These are phyloP conservation scores for Tulasnella sp. DNA, from an alignment of 768 basidiomycete genomes.

Conservation along the genomic window DNA sequence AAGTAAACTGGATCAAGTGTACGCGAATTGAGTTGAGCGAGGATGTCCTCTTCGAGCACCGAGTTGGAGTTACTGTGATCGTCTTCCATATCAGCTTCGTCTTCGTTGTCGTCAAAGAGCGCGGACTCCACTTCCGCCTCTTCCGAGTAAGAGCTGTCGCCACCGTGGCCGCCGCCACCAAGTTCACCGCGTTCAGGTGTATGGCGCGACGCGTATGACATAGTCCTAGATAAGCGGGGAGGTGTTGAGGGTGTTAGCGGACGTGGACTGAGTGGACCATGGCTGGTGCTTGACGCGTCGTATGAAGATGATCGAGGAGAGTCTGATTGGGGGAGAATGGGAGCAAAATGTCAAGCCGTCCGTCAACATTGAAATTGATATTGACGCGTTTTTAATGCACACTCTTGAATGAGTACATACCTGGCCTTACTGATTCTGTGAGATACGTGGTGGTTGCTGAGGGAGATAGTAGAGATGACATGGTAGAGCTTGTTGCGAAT, in stretches of 20 bases:
- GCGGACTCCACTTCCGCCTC: conserved; percentile 3
- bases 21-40: conserved; percentile 13
- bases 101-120: background rate
- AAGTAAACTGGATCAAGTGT: conserved; percentile 14
- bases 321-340: background rate
- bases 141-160: background rate
- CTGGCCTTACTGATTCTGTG: background rate
- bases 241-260: background rate
- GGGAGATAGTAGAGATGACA: conserved; percentile 10
- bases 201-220: conserved; percentile 3
- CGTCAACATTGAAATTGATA: background rate
- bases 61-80: background rate
- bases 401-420: background rate
- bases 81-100: background rate
- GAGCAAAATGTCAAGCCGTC: background rate
- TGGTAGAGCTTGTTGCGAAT: conserved; percentile 6
- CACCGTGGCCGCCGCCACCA: no score
- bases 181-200: background rate
- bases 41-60: conserved; percentile 14
- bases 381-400: background rate
- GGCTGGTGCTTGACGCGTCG: background rate
- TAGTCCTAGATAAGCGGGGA: conserved; percentile 5
- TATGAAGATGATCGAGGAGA: background rate
- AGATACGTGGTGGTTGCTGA: background rate
- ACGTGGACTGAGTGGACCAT: background rate